These are phyloP conservation scores for Auxenochlorella pyrenoidosa DNA, from an alignment of 139 green algal genomes.

Conservation along the genomic window DNA sequence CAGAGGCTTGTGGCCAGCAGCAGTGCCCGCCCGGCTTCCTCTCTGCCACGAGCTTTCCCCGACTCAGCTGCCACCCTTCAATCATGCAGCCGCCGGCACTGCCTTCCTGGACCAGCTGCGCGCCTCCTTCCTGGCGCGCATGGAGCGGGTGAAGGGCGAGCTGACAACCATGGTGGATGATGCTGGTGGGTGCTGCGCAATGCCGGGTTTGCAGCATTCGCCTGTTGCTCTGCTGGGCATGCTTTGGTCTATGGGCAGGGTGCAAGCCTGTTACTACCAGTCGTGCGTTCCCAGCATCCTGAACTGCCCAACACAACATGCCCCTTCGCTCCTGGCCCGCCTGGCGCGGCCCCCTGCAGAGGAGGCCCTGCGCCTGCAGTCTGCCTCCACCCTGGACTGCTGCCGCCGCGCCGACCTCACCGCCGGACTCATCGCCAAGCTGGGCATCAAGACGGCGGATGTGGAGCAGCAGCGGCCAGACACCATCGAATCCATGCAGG, in stretches of 20 bases:
- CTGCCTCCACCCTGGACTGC: not conserved
- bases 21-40: too few species aligned
- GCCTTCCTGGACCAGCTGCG: conserved; percentile 6
- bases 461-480: conserved; percentile 13
- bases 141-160: conserved; percentile 1
- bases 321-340: too few species aligned
- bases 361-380: not conserved
- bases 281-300: too few species aligned
- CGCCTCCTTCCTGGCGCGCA: not conserved
- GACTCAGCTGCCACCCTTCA: too few species aligned
- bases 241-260: too few species aligned
- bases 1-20: too few species aligned
- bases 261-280: too few species aligned
- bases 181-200: not conserved
- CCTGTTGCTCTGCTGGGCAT: too few species aligned
- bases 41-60: too few species aligned
- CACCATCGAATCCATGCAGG: not conserved
- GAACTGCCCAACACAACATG: too few species aligned
- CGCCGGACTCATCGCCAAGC: conserved; percentile 4
- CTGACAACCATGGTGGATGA: not conserved
- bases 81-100: not conserved
- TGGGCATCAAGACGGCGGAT: not conserved
- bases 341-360: not conserved
- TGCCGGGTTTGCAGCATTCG: not conserved
- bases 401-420: not conserved